These are phyloP conservation scores for Hemerocallis citrina DNA, from an alignment of 106 monocot genomes.

Conservation along the genomic window DNA sequence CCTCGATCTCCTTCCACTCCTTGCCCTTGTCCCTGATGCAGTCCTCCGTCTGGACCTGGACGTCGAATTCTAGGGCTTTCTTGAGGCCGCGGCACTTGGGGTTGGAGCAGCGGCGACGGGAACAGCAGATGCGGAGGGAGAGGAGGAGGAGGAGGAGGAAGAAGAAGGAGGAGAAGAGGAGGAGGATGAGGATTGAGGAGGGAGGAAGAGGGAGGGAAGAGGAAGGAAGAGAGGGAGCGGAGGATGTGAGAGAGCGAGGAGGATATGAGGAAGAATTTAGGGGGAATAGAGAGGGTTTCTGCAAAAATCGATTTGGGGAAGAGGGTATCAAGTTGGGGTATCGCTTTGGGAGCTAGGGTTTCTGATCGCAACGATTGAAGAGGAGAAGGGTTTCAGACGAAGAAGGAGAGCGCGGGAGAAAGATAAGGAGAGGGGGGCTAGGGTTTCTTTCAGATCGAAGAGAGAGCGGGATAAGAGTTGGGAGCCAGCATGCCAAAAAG, in stretches of 20 bases:
- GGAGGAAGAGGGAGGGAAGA: conserved; percentile 23
- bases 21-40: conserved; percentile 14
- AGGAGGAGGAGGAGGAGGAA: conserved; percentile 12
- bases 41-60: conserved; percentile 81
- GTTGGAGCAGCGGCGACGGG: conserved; percentile 42
- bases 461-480: too few relatives aligned
- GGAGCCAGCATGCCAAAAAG: too few relatives aligned
- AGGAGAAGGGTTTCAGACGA: too few relatives aligned
- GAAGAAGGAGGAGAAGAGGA: conserved; percentile 20
- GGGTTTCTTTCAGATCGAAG: too few relatives aligned
- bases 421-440: too few relatives aligned
- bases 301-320: too few relatives aligned
- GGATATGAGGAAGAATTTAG: conserved; percentile 46
- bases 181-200: too few relatives aligned
- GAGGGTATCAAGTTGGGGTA: too few relatives aligned
- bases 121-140: conserved; percentile 7
- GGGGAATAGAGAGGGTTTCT: too few relatives aligned
- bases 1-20: conserved; percentile 76
- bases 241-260: conserved; percentile 35
- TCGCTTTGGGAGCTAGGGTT: too few relatives aligned
- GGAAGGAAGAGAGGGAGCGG: not conserved
- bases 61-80: conserved; percentile 78
- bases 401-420: too few relatives aligned
- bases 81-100: conserved; percentile 50
- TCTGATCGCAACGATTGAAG: too few relatives aligned